Evolutionary conservation across 148 eudicot species (phyloP), one percentile per base, ranked within the genome.

Genomic region (Diospyros lotus): DNA sequence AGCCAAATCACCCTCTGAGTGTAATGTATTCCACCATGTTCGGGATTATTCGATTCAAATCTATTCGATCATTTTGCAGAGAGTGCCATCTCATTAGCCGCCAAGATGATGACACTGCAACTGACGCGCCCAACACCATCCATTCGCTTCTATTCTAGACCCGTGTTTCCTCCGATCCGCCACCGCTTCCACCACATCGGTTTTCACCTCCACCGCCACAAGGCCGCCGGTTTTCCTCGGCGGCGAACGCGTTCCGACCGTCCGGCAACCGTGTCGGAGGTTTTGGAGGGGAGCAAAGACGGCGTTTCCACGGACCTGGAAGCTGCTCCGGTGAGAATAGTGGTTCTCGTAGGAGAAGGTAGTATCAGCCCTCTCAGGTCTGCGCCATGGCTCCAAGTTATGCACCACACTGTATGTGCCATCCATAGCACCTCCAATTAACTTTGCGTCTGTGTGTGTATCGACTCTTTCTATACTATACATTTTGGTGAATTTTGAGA

Each of bases 371-470:
- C 95, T 66, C 89, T 93, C 14, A 81, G 85, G n/a, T 85, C 89
- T 58, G 80, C 93, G 15, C 86, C 93, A 53, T 93, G 97, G 97
- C 80, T 82, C 73, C 82, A 93, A 38, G 97, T 93, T 70, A 82
- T 93, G 85, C 78, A 81, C 51, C 97, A 93, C 79, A 93, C 97
- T 14, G 97, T 93, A 80, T 80, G 97, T 76, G 4, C 58, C 54
- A 28, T 28, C 28, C 28, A 50, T 4, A 18, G 15, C 58, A 14
- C 59, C 66, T 11, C 11, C 17, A 14, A 11, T 73, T 4, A 2
- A 12, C 11, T 15, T 38, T n/a, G 14, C 50, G 5, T 9, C 6
- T 9, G 41, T 48, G 41, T 2, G 38, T 41, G 10, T 13, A 9
- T 61, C 12, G 3, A 38, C 3, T 1, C 38, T 18, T 53, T 1